Percentiles rank a stretch among this genome's conserved stretches.
Conservation (phyloP, 2,329 filamentous ascomycete genomes). For the Exophiala sideris region DNA sequence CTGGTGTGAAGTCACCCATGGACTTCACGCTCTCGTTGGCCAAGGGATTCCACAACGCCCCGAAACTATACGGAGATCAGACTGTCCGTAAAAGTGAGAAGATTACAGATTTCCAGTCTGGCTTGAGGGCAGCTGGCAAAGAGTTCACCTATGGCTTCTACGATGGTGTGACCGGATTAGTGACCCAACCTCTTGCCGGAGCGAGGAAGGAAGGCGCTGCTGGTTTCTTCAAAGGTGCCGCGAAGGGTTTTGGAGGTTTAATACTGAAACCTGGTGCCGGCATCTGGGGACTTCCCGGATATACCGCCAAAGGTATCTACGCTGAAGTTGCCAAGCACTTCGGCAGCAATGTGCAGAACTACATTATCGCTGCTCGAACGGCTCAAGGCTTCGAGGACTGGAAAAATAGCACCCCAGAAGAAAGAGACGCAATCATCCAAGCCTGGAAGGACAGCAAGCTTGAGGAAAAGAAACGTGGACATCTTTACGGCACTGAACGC, state of each 20-base stretch:
- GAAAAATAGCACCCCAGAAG: slow-evolving; percentile 51
- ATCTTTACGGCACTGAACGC: slow-evolving; percentile 36
- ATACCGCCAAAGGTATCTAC: slow-evolving; percentile 77
- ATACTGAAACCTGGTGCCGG: slow-evolving; percentile 79
- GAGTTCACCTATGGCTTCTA: slow-evolving; percentile 75
- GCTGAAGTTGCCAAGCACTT: slow-evolving; percentile 71
- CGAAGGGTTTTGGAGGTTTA: slow-evolving; percentile 77
- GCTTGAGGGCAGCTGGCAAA: slow-evolving; percentile 72
- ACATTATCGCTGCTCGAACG: slow-evolving; percentile 73
- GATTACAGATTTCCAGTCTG: slow-evolving; percentile 72
- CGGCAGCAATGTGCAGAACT: slow-evolving; percentile 69
- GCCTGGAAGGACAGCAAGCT: slow-evolving; percentile 62
- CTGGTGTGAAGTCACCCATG: slow-evolving; percentile 76
- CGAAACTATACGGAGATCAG: slow-evolving; percentile 78
- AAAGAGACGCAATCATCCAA: slow-evolving; percentile 61
- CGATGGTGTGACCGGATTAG: slow-evolving; percentile 75
- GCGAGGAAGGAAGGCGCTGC: slow-evolving; percentile 61
- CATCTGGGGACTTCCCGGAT: slow-evolving; percentile 72
- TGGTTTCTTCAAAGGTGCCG: slow-evolving; percentile 74
- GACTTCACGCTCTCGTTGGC: slow-evolving; percentile 80
- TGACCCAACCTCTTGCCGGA: slow-evolving; percentile 72
- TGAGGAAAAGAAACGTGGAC: slow-evolving; percentile 50
- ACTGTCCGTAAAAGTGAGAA: slow-evolving; percentile 75
- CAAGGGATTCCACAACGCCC: slow-evolving; percentile 84
- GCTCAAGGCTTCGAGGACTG: slow-evolving; percentile 71